Percentiles rank a stretch among this genome's conserved stretches.
These are phyloP conservation scores for Lipomyces orientalis DNA, from an alignment of 805 yeast genomes.

Conservation along the genomic window DNA sequence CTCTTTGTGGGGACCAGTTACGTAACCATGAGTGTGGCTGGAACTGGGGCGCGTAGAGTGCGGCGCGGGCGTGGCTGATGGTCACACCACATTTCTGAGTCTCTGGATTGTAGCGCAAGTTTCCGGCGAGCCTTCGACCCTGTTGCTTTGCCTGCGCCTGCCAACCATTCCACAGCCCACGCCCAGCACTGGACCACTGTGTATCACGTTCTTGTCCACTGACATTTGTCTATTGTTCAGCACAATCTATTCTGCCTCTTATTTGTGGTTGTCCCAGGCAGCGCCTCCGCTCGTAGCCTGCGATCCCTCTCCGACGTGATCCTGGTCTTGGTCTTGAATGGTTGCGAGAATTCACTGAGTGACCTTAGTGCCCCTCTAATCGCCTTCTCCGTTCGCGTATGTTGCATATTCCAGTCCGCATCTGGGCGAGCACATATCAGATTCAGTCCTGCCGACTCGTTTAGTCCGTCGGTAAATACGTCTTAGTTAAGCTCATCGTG, in stretches of 20 bases:
- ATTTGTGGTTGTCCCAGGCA: background rate
- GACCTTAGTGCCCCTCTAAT: background rate
- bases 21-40: background rate
- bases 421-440: background rate
- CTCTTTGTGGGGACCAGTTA: too few species aligned
- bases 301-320: background rate
- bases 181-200: background rate
- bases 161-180: background rate
- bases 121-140: background rate
- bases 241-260: background rate
- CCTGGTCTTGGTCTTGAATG: background rate
- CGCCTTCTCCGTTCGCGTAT: background rate
- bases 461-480: background rate
- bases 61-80: slow-evolving; percentile 7
- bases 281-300: background rate
- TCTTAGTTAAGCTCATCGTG: background rate
- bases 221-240: background rate
- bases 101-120: background rate
- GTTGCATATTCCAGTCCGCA: background rate
- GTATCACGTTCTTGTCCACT: background rate
- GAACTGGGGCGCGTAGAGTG: background rate
- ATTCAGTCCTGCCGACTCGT: background rate
- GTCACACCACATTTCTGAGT: slow-evolving; percentile 16
- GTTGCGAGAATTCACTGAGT: background rate
- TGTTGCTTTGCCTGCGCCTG: background rate